A percentile compares a stretch with the other conserved stretches of the same genome.
phyloP scores from a whole-genome alignment of 2,329 filamentous ascomycete species.

The Fusarium mundagurra region DNA sequence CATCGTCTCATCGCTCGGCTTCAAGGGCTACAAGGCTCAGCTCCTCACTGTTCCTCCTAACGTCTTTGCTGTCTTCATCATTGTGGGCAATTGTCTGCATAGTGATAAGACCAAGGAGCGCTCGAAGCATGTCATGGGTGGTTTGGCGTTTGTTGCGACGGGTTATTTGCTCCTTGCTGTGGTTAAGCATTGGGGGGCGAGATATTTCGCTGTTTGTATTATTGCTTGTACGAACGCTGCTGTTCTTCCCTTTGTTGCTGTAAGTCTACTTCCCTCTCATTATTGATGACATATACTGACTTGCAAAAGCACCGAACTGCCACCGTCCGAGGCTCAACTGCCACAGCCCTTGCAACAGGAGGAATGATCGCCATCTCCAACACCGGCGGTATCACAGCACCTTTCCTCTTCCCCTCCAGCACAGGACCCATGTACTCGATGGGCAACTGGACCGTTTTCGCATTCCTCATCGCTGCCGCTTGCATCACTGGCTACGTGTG shows the following conservation, averaged over 20 bases:
- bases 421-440: constrained; percentile 47
- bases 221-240: constrained; percentile 49
- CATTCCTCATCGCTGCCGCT: constrained; percentile 42
- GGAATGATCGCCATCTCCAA: constrained; percentile 50
- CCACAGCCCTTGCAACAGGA: constrained; percentile 47
- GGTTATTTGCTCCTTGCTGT: constrained; percentile 46
- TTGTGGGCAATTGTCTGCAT: constrained; percentile 46
- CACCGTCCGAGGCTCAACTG: constrained; percentile 46
- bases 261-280: constrained; percentile 19
- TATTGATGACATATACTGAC: neutral
- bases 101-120: constrained; percentile 47
- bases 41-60: constrained; percentile 51
- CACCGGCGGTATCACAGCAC: constrained; percentile 47
- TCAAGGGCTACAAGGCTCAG: constrained; percentile 47
- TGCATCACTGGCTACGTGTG: constrained; percentile 43
- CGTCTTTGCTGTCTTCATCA: constrained; percentile 49
- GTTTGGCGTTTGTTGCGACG: constrained; percentile 41
- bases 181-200: constrained; percentile 43
- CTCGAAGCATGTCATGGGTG: constrained; percentile 46
- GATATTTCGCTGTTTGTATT: constrained; percentile 46
- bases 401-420: constrained; percentile 47
- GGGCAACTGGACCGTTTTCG: constrained; percentile 50
- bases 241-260: constrained; percentile 47
- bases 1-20: constrained; percentile 49
- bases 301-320: constrained; percentile 45